Percentiles rank a stretch among this genome's conserved stretches.
These are phyloP conservation scores for Syzygium aqueum DNA, from an alignment of 345 rosid genomes.

Conservation along the genomic window DNA sequence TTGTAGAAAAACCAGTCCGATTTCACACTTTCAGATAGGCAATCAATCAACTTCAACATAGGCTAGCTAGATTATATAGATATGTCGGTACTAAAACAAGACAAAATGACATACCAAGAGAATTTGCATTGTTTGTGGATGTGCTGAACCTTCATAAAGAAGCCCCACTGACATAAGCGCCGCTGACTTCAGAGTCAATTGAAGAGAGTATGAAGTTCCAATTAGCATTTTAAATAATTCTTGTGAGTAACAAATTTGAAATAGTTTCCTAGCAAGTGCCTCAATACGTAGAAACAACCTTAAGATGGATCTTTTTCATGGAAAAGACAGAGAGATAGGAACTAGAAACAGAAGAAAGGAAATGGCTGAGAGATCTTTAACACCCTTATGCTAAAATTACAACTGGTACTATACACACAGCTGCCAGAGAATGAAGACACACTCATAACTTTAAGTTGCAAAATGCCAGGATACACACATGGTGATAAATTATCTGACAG, in stretches of 20 bases:
- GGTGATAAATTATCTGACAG: background rate
- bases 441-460: background rate
- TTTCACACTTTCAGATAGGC: background rate
- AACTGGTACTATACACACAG: background rate
- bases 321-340: background rate
- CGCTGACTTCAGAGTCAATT: conserved; percentile 57
- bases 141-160: conserved; percentile 94
- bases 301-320: background rate
- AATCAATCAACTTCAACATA: background rate
- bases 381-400: background rate
- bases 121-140: conserved; percentile 77
- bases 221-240: background rate
- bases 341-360: background rate
- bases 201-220: background rate
- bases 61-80: background rate
- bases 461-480: background rate
- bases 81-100: background rate
- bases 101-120: conserved; percentile 48
- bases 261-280: background rate
- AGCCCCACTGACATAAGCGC: conserved; percentile 88
- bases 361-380: background rate
- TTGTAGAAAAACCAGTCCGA: background rate
- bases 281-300: background rate
- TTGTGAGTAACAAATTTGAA: background rate
- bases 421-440: background rate